Conservation (phyloP, 345 rosid species). For the Iberis pinnata region DNA sequence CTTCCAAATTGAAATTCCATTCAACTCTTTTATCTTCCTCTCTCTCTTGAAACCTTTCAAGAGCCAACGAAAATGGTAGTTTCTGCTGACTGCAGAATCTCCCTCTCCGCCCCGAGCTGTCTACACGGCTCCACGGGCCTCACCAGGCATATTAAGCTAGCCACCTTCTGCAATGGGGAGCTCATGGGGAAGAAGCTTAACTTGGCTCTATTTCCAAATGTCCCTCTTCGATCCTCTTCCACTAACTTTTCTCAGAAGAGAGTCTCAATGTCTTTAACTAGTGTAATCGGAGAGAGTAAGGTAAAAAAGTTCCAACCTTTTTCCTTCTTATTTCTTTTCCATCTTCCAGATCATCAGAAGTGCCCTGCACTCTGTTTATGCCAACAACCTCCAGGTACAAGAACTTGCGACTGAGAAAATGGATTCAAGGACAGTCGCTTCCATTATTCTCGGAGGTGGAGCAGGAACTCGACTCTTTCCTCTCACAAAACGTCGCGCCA, state of each 20-base stretch:
- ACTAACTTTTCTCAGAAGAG: slow-evolving; percentile 23
- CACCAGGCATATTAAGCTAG: slow-evolving; percentile 34
- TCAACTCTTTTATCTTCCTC: slow-evolving; percentile 12
- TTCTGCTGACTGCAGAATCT: slow-evolving; percentile 53
- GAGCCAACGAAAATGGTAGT: slow-evolving; percentile 41
- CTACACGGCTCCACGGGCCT: slow-evolving; percentile 30
- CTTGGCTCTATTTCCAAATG: slow-evolving; percentile 15
- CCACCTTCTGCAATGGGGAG: slow-evolving; percentile 51
- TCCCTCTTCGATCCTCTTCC: slow-evolving; percentile 19
- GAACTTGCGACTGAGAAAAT: slow-evolving; percentile 59
- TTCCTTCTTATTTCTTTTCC: slow-evolving; percentile 3
- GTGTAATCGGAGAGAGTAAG: slow-evolving; percentile 43
- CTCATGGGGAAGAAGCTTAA: slow-evolving; percentile 68
- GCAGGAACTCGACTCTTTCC: slow-evolving; percentile 99
- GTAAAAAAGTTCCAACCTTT: slow-evolving; percentile 20
- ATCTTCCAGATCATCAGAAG: slow-evolving; percentile 3
- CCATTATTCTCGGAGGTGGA: slow-evolving; percentile 89
- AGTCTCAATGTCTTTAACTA: slow-evolving; percentile 50
- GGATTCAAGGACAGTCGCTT: slow-evolving; percentile 69
- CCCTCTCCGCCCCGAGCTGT: slow-evolving; percentile 46
- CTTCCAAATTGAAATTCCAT: too few species aligned
- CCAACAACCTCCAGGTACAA: slow-evolving; percentile 44
- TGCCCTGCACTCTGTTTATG: slow-evolving; percentile 6
- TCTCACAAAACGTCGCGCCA: slow-evolving; percentile 91
- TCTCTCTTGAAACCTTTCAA: slow-evolving; percentile 17